A percentile compares a stretch with the other conserved stretches of the same genome.
phyloP scores from a whole-genome alignment of 139 green algal species.

The Limnomonas spitsbergensis region DNA sequence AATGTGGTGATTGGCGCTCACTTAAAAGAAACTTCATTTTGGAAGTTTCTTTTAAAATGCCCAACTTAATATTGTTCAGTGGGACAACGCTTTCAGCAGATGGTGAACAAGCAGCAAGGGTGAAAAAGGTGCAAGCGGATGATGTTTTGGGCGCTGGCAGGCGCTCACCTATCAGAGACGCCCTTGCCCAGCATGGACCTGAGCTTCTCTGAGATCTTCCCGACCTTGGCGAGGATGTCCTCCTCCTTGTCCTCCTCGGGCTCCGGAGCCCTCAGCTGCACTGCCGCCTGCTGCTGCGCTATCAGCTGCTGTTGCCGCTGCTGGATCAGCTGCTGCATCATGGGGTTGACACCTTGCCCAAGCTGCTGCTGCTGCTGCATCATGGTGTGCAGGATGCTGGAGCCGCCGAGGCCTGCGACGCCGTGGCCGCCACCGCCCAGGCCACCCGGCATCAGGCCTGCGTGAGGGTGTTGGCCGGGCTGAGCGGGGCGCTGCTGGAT shows the following conservation, averaged over 20 bases:
- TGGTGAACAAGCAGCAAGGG: too few relatives aligned
- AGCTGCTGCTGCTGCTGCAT: constrained; percentile 15
- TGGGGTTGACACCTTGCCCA: not conserved
- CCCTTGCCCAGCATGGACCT: constrained; percentile 19
- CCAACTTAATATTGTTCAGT: too few relatives aligned
- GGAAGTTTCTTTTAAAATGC: too few relatives aligned
- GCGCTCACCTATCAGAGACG: not conserved
- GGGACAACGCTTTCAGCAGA: too few relatives aligned
- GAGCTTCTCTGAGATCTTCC: constrained; percentile 27
- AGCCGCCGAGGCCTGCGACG: too few relatives aligned
- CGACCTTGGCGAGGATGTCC: constrained; percentile 18
- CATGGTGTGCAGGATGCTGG: not conserved
- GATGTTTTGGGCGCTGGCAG: too few relatives aligned
- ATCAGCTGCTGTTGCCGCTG: constrained; percentile 12
- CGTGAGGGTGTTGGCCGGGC: too few relatives aligned
- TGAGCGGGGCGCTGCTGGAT: not conserved
- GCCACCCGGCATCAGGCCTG: not conserved
- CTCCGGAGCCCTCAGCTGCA: not conserved
- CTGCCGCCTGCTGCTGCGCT: constrained; percentile 8
- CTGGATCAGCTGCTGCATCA: constrained; percentile 8
- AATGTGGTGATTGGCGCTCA: too few relatives aligned
- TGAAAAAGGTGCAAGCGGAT: too few relatives aligned
- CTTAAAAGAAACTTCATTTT: too few relatives aligned
- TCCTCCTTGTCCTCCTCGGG: constrained; percentile 15
- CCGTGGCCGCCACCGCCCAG: not conserved